phyloP scores from a whole-genome alignment of 2,329 filamentous ascomycete species.

The Botryotinia narcissicola region DNA sequence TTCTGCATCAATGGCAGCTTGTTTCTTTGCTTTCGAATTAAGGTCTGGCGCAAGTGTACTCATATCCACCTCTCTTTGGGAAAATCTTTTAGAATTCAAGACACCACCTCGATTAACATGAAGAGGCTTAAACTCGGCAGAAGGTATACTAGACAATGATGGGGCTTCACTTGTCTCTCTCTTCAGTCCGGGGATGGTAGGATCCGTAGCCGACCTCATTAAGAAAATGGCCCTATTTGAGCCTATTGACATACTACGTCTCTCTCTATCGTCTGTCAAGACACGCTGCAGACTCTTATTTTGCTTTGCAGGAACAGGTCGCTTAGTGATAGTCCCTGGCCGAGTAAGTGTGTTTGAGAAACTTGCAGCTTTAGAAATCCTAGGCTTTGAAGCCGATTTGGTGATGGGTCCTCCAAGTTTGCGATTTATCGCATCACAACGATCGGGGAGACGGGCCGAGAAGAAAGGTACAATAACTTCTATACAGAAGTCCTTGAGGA shows the following conservation, averaged over 20 bases:
- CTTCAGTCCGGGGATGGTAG: constrained; percentile 60
- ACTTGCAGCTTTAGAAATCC: constrained; percentile 45
- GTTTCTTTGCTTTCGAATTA: constrained; percentile 60
- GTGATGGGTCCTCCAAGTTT: constrained; percentile 73
- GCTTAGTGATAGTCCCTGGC: constrained; percentile 53
- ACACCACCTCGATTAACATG: constrained; percentile 41
- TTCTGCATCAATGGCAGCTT: constrained; percentile 66
- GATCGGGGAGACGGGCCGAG: constrained; percentile 68
- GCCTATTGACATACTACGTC: constrained; percentile 54
- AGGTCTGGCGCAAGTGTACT: constrained; percentile 51
- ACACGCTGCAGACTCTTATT: constrained; percentile 60
- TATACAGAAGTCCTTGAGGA: constrained; percentile 72
- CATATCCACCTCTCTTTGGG: constrained; percentile 53
- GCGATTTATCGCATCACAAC: constrained; percentile 67
- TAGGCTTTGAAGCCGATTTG: constrained; percentile 54
- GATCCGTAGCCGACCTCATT: constrained; percentile 66
- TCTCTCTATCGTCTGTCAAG: constrained; percentile 55
- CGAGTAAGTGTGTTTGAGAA: constrained; percentile 45
- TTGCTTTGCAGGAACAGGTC: constrained; percentile 44
- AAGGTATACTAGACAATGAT: constrained; percentile 50
- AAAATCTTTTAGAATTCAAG: constrained; percentile 45
- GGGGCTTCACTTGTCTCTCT: constrained; percentile 63
- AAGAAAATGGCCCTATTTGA: constrained; percentile 60
- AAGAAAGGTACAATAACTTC: constrained; percentile 83
- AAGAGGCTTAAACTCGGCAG: constrained; percentile 40